These are phyloP conservation scores for Didymella exigua DNA, from an alignment of 2,329 filamentous ascomycete species.

Conservation along the genomic window DNA sequence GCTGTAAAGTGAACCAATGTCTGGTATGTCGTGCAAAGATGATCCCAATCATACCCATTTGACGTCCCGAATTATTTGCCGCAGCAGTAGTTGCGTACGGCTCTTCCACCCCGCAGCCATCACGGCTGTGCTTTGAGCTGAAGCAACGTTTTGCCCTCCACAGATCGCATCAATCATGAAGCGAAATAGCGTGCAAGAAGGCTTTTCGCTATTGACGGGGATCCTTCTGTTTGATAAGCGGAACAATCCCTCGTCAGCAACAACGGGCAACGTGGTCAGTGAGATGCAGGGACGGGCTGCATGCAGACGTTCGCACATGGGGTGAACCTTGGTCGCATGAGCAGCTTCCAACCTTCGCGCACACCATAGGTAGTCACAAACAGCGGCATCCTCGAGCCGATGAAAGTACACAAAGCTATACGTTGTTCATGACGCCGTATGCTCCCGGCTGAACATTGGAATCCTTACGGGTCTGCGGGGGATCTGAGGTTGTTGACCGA, in stretches of 20 bases:
- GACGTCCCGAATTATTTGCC: background rate
- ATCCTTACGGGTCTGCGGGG: slow-evolving; percentile 8
- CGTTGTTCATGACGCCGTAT: background rate
- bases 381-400: background rate
- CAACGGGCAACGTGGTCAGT: background rate
- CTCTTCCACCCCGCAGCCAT: background rate
- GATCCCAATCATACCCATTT: background rate
- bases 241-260: background rate
- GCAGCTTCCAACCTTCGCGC: background rate
- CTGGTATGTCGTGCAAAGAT: background rate
- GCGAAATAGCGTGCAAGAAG: slow-evolving; percentile 5
- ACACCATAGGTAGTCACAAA: background rate
- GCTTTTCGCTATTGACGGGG: slow-evolving; percentile 10
- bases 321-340: background rate
- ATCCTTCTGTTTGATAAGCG: background rate
- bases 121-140: background rate
- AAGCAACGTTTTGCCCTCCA: background rate
- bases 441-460: background rate
- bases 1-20: slow-evolving; percentile 6
- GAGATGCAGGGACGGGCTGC: slow-evolving; percentile 9
- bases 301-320: background rate
- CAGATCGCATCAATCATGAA: background rate
- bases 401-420: background rate
- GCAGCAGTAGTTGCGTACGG: background rate
- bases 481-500: slow-evolving; percentile 4